Evolutionary conservation across 1,284 basidiomycete species (phyloP).

Genomic region (Porodaedalea pini): DNA sequence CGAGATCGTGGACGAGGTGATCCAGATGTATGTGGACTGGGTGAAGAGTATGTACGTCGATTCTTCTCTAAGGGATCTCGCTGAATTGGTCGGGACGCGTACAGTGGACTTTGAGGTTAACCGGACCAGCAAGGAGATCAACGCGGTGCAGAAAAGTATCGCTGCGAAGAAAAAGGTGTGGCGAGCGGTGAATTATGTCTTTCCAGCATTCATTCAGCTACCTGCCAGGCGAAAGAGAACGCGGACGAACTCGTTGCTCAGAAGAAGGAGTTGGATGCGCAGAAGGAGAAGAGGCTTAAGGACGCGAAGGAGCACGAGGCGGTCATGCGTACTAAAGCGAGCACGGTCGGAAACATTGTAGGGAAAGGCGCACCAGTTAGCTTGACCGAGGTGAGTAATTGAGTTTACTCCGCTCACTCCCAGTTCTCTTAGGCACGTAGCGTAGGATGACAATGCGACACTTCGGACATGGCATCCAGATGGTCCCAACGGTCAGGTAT

Average conservation of each 20-base stretch:
- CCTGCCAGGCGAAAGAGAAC: constrained; percentile 76
- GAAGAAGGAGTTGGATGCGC: constrained; percentile 78
- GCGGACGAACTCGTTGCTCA: constrained; percentile 82
- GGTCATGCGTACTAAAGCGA: constrained; percentile 77
- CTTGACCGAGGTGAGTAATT: constrained; percentile 71
- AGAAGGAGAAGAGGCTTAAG: constrained; percentile 75
- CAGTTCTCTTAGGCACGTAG: not conserved
- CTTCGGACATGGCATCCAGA: constrained; percentile 86
- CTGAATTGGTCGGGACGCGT: not conserved
- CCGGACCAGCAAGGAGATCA: constrained; percentile 77
- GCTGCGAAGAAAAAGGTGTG: constrained; percentile 86
- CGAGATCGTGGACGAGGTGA: constrained; percentile 91
- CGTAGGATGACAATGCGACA: constrained; percentile 85
- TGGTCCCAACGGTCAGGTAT: constrained; percentile 59
- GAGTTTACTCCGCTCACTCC: not conserved
- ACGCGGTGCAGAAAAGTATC: constrained; percentile 92
- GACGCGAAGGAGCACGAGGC: constrained; percentile 75
- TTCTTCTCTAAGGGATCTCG: not conserved
- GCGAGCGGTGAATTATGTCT: not conserved
- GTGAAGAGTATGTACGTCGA: constrained; percentile 72
- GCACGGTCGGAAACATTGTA: constrained; percentile 89
- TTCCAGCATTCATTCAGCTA: not conserved
- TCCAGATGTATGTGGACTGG: constrained; percentile 91
- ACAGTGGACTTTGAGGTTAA: constrained; percentile 86
- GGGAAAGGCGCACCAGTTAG: constrained; percentile 85